Percentiles rank a stretch among this genome's conserved stretches.
Evolutionary conservation across 1,284 basidiomycete species (phyloP).

Genomic region (Trichosporon ovoides): DNA sequence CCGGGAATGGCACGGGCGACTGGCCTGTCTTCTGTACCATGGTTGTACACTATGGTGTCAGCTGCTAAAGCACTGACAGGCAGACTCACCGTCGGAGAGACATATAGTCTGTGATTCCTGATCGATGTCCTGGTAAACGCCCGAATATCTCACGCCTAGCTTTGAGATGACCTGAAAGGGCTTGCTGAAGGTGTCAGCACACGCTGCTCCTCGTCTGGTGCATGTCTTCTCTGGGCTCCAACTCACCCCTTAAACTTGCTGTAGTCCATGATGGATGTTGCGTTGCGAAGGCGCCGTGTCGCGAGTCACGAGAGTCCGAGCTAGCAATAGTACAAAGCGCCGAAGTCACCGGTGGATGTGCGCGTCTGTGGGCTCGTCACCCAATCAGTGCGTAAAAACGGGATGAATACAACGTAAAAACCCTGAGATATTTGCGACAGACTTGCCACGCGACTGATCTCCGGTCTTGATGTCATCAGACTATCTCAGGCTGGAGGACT

Average conservation of each 20-base stretch:
- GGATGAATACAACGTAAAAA: not conserved
- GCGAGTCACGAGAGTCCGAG: too few species aligned
- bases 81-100: conserved; percentile 35
- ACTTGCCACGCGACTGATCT: conserved; percentile 13
- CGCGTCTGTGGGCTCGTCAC: too few species aligned
- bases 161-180: conserved; percentile 48
- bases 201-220: not conserved
- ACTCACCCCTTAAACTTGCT: conserved; percentile 38
- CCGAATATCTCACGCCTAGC: conserved; percentile 43
- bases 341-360: not conserved
- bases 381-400: too few species aligned
- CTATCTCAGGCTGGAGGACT: not conserved
- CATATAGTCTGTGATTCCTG: conserved; percentile 45
- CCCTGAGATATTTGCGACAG: not conserved
- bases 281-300: not conserved
- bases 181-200: conserved; percentile 24
- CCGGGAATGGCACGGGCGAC: conserved; percentile 32
- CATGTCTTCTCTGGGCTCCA: not conserved
- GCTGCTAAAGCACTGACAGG: not conserved
- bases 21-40: conserved; percentile 44
- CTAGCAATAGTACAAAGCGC: too few species aligned
- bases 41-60: conserved; percentile 37
- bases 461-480: not conserved
- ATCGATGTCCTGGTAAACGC: conserved; percentile 44
- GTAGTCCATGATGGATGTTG: conserved; percentile 32